These are phyloP conservation scores for Gynandropsis gynandra DNA, from an alignment of 345 rosid genomes.

Conservation along the genomic window DNA sequence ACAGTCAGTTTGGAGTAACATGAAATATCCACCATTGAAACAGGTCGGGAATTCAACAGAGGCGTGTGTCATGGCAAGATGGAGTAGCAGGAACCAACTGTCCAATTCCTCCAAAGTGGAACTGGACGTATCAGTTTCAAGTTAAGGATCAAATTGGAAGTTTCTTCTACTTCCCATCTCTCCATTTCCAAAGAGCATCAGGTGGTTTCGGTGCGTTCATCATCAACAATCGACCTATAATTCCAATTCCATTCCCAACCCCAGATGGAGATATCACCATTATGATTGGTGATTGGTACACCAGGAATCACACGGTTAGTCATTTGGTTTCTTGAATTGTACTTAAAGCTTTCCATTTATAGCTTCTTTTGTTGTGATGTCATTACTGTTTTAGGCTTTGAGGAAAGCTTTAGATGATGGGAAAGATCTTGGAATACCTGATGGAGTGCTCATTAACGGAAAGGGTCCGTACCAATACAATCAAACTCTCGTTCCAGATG, in stretches of 20 bases:
- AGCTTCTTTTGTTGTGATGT: neutral
- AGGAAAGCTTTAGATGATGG: constrained; percentile 89
- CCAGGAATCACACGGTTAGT: constrained; percentile 86
- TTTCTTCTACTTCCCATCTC: constrained; percentile 97
- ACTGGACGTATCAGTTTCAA: constrained; percentile 99
- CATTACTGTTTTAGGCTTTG: constrained; percentile 52
- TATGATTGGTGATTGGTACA: constrained; percentile 94
- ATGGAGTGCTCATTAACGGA: constrained; percentile 95
- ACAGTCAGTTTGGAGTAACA: neutral
- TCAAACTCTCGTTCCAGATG: constrained; percentile 68
- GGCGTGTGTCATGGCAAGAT: constrained; percentile 98
- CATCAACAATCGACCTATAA: constrained; percentile 65
- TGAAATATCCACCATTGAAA: neutral
- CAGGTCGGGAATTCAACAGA: constrained; percentile 91
- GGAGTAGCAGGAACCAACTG: constrained; percentile 92
- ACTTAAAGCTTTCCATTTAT: neutral
- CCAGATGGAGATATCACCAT: constrained; percentile 79
- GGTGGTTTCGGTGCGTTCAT: constrained; percentile 90
- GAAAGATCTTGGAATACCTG: constrained; percentile 87
- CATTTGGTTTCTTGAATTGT: neutral
- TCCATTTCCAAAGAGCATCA: constrained; percentile 86
- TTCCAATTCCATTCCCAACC: constrained; percentile 73
- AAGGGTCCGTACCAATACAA: constrained; percentile 95
- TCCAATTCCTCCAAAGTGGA: constrained; percentile 99
- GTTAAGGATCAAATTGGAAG: constrained; percentile 98